Evolutionary conservation across 1,139 yeast species (phyloP).

Genomic region (Hemisphaericaspora lyxosophila): DNA sequence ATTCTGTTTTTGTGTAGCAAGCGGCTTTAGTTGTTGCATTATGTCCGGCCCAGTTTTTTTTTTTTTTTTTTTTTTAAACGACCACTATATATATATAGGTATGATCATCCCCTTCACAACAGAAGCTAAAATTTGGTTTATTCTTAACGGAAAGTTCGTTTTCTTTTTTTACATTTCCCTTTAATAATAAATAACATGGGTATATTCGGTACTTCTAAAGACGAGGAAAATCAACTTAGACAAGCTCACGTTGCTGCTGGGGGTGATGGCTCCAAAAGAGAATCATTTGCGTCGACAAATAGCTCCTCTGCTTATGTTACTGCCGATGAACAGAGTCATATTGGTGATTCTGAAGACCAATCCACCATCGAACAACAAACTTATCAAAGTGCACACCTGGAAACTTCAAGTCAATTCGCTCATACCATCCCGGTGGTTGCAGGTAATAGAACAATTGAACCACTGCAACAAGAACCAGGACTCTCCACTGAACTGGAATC

Average conservation of each 20-base stretch:
- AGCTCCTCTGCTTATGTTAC: conserved; percentile 35
- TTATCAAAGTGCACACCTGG: background rate
- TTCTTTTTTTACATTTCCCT: too few species aligned
- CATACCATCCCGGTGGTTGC: background rate
- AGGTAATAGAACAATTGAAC: background rate
- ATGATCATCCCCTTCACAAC: background rate
- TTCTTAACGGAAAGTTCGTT: too few species aligned
- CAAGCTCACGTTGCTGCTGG: conserved; percentile 24
- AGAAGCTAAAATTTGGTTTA: background rate
- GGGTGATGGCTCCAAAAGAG: conserved; percentile 11
- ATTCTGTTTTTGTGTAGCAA: background rate
- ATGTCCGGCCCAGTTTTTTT: background rate
- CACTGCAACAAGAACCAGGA: background rate
- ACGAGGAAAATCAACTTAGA: conserved; percentile 41
- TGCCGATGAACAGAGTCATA: conserved; percentile 27
- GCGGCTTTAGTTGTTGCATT: background rate
- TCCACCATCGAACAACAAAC: background rate
- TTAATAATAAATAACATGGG: too few species aligned
- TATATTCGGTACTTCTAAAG: conserved; percentile 35
- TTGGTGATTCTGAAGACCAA: conserved; percentile 3
- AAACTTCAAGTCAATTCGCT: background rate
- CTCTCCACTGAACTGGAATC: background rate
- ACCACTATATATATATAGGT: background rate
- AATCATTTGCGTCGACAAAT: conserved; percentile 19
- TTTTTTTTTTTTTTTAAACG: too few species aligned